Evolutionary conservation across 805 yeast genomes (phyloP).

Genomic region (Yarrowia divulgata): DNA sequence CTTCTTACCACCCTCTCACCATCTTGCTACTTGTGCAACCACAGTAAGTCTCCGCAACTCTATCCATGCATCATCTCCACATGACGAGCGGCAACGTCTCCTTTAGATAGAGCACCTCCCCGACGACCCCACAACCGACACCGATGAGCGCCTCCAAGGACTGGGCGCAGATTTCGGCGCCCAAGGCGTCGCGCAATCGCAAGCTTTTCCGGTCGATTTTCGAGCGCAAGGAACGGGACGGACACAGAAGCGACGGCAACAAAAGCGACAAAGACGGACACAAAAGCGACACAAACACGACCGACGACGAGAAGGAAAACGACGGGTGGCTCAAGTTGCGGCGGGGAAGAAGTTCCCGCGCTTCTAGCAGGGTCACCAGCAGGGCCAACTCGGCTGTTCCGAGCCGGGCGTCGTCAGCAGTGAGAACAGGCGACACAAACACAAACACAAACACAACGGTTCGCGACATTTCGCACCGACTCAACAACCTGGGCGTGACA

Average conservation of each 20-base stretch:
- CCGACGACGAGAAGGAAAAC: conserved; percentile 6
- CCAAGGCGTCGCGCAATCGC: conserved; percentile 32
- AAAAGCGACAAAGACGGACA: too few species aligned
- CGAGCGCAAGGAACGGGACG: conserved; percentile 33
- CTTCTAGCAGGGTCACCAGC: not conserved
- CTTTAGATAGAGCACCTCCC: not conserved
- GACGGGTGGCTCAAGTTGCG: conserved; percentile 18
- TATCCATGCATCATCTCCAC: conserved; percentile 37
- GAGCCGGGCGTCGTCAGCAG: not conserved
- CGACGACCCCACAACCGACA: not conserved
- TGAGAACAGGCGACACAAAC: not conserved
- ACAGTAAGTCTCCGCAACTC: not conserved
- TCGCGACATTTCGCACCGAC: not conserved
- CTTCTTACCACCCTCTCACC: too few species aligned
- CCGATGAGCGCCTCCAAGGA: conserved; percentile 8
- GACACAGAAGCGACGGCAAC: conserved; percentile 8
- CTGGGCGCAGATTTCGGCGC: conserved; percentile 28
- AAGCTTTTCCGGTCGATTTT: conserved; percentile 33
- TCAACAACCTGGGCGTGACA: not conserved
- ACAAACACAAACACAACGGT: too few species aligned
- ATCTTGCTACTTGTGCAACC: too few species aligned
- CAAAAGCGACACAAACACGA: conserved; percentile 7
- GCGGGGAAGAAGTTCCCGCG: conserved; percentile 6
- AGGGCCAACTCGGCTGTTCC: not conserved
- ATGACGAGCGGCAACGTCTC: not conserved